Percentiles rank a stretch among this genome's conserved stretches.
phyloP scores from a whole-genome alignment of 192 early-diverging fungal genomes.

The Pecoramyces ruminantium region DNA sequence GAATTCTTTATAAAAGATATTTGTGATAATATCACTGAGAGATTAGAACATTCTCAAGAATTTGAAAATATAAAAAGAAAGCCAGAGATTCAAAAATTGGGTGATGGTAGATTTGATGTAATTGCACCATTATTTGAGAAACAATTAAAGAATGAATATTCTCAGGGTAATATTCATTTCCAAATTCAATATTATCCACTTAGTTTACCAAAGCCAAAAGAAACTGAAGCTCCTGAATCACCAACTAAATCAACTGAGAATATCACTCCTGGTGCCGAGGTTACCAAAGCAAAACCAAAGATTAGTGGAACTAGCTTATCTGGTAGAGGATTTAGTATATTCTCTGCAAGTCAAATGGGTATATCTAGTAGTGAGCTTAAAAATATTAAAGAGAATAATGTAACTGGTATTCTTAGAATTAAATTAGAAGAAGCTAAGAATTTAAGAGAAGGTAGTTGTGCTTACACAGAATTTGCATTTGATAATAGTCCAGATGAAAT shows the following conservation, averaged over 20 bases:
- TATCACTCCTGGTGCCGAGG: background rate
- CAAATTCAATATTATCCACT: background rate
- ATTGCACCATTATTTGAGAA: background rate
- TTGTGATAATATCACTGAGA: constrained; percentile 10
- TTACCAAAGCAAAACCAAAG: background rate
- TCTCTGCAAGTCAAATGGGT: background rate
- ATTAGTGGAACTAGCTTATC: background rate
- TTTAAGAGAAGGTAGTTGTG: constrained; percentile 5
- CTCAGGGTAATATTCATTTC: background rate
- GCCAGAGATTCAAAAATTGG: background rate
- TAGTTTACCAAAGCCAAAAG: background rate
- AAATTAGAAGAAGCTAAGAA: constrained; percentile 20
- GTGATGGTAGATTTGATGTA: background rate
- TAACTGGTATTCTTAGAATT: constrained; percentile 33
- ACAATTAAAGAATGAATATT: background rate
- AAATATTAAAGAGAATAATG: background rate
- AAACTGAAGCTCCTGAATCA: background rate
- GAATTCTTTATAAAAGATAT: constrained; percentile 9
- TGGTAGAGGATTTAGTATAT: background rate
- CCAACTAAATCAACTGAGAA: background rate
- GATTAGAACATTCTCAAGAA: constrained; percentile 2
- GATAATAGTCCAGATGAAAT: constrained; percentile 18
- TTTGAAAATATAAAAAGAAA: background rate
- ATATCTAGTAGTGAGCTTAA: background rate
- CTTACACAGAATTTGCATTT: constrained; percentile 21